These are phyloP conservation scores for Myxozyma nipponensis DNA, from an alignment of 805 yeast species.

Conservation along the genomic window DNA sequence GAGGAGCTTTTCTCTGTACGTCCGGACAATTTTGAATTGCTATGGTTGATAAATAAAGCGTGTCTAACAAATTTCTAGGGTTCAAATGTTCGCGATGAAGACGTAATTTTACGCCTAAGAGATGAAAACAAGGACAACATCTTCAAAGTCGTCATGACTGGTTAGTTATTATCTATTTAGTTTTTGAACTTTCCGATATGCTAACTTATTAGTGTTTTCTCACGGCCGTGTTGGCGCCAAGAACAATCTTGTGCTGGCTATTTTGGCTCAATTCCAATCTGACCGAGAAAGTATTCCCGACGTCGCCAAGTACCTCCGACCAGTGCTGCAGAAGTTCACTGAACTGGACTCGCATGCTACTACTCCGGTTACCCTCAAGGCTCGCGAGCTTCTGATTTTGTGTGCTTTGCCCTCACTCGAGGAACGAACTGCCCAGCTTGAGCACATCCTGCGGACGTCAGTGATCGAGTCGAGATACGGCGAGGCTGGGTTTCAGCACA, in stretches of 20 bases:
- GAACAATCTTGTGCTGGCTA: constrained; percentile 82
- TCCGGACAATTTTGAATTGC: too few species aligned
- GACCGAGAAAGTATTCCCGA: constrained; percentile 20
- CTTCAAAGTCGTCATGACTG: constrained; percentile 58
- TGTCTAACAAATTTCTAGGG: constrained; percentile 39
- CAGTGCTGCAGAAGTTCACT: constrained; percentile 71
- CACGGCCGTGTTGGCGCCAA: constrained; percentile 92
- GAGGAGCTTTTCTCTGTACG: constrained; percentile 63
- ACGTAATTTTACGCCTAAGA: constrained; percentile 78
- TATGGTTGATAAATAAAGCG: background rate
- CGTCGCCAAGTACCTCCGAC: constrained; percentile 64
- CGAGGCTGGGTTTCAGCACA: constrained; percentile 68
- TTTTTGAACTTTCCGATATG: background rate
- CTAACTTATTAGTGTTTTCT: constrained; percentile 53
- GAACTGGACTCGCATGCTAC: constrained; percentile 86
- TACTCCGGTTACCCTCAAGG: constrained; percentile 90
- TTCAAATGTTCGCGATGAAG: constrained; percentile 75
- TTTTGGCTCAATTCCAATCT: constrained; percentile 68
- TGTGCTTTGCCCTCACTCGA: constrained; percentile 94
- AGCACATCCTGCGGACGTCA: constrained; percentile 87
- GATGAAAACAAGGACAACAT: constrained; percentile 80
- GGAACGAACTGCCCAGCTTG: constrained; percentile 95
- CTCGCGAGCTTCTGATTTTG: constrained; percentile 93
- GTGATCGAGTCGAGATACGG: constrained; percentile 90
- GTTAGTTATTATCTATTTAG: constrained; percentile 12